A percentile compares a stretch with the other conserved stretches of the same genome.
Evolutionary conservation across 2,329 filamentous ascomycete genomes (phyloP).

Genomic region (Pyricularia grisea): DNA sequence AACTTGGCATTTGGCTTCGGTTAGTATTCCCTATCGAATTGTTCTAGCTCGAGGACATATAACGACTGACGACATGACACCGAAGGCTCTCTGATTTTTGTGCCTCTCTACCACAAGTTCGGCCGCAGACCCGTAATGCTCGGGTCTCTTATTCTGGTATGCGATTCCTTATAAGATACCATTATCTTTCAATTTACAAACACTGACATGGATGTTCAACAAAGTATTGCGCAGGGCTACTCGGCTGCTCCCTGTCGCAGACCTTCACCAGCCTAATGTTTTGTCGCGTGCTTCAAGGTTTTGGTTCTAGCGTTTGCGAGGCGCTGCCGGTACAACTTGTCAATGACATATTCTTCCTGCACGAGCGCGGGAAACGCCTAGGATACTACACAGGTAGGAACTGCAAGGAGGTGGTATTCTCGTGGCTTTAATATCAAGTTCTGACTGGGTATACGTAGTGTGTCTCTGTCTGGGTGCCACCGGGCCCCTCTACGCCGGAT

Average conservation of each 20-base stretch:
- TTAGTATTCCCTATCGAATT: conserved; percentile 10
- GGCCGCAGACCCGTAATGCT: conserved; percentile 34
- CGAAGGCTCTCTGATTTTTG: conserved; percentile 39
- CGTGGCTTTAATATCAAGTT: not conserved
- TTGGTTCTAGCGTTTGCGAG: conserved; percentile 33
- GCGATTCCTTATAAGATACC: conserved; percentile 4
- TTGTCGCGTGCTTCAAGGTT: conserved; percentile 26
- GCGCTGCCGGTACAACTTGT: conserved; percentile 35
- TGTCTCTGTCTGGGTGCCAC: conserved; percentile 46
- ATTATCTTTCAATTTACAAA: not conserved
- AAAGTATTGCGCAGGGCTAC: conserved; percentile 29
- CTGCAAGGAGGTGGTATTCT: not conserved
- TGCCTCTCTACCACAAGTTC: conserved; percentile 44
- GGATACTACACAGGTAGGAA: conserved; percentile 45
- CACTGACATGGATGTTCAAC: not conserved
- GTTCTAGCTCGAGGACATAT: too few relatives aligned
- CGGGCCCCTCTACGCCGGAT: conserved; percentile 48
- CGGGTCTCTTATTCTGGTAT: conserved; percentile 24
- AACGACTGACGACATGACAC: not conserved
- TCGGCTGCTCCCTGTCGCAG: conserved; percentile 25
- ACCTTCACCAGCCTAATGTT: conserved; percentile 27
- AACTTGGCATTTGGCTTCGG: conserved; percentile 52
- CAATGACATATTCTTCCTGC: conserved; percentile 35
- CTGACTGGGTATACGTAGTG: conserved; percentile 19
- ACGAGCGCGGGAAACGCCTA: conserved; percentile 40